Evolutionary conservation across 495 filamentous ascomycete genomes (phyloP), one percentile per base, ranked within the genome.

Genomic region (Rostrohypoxylon terebratum): DNA sequence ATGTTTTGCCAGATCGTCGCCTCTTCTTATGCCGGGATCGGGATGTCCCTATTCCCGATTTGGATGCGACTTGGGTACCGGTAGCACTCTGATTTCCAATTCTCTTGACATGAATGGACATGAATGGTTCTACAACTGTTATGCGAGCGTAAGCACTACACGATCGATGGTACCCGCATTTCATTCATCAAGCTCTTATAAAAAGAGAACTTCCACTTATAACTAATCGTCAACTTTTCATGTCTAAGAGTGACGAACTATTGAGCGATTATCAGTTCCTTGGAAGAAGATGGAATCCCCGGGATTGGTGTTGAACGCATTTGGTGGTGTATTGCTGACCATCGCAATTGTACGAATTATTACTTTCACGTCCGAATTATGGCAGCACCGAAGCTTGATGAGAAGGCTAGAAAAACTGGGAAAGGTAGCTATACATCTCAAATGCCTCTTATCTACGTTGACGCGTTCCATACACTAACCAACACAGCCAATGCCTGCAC

Each of bases 401-500:
- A 59, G 64, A 18, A 70, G 61, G 38, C 38, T 75, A 28, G 31
- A 60, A 23, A 75, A 63, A 50, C 61, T 66, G 53, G 75, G 75
- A 34, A 77, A 71, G 64, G 75, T 77, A 25, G 4, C 40, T 44
- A 68, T 3, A 63, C 28, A 61, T n/a, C 4, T 6, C 18, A 5
- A 45, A 54, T 21, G 31, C 18, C 23, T 31, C 9, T 13, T 2
- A 21, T 60, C 25, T 7, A 5, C 3, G 28, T 28, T 11, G 7
- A 5, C 14, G 38, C 11, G 3, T 16, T 18, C 9, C 23, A 6
- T 11, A 4, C 7, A 28, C 51, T 54, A 42, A 64, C 50, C 20
- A 33, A 47, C 47, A 13, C 48, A 79, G 77, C 77, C 77, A 7
- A 68, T 75, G 68, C 73, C 71, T 20, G 55, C 60, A n/a, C 73